A percentile compares a stretch with the other conserved stretches of the same genome.
These are phyloP conservation scores for Botrytis paeoniae DNA, from an alignment of 2,329 filamentous ascomycete genomes.

Conservation along the genomic window DNA sequence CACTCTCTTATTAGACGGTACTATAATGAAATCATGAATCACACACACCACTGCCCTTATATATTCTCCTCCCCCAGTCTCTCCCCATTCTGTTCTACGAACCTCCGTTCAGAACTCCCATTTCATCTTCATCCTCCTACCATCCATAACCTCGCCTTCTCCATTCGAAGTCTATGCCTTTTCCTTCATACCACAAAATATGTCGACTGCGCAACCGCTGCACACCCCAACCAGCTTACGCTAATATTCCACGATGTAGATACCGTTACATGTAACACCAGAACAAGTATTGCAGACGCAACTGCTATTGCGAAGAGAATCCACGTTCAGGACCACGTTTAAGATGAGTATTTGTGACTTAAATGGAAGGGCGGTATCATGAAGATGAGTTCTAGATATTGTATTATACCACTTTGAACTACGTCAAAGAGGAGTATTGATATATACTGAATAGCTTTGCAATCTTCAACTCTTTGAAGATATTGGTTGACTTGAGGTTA, in stretches of 20 bases:
- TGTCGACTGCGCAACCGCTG: background rate
- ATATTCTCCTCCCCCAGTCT: background rate
- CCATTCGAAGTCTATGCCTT: background rate
- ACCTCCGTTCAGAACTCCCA: too few species aligned
- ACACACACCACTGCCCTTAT: background rate
- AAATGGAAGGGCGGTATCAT: background rate
- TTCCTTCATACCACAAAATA: background rate
- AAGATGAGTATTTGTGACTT: background rate
- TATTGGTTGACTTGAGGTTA: too few species aligned
- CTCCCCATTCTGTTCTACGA: background rate
- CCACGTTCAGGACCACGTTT: background rate
- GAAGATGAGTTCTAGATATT: background rate
- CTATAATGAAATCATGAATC: background rate
- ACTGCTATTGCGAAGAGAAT: background rate
- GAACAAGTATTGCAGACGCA: background rate
- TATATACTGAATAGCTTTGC: too few species aligned
- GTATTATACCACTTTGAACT: background rate
- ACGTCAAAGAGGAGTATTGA: background rate
- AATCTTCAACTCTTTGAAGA: too few species aligned
- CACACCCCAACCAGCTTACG: background rate
- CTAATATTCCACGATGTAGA: background rate
- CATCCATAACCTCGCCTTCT: background rate
- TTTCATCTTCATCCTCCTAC: background rate
- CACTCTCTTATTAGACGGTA: background rate
- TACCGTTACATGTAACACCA: background rate